phyloP scores from a whole-genome alignment of 352 stramenopile species.

The Globisporangium recalcitrans region DNA sequence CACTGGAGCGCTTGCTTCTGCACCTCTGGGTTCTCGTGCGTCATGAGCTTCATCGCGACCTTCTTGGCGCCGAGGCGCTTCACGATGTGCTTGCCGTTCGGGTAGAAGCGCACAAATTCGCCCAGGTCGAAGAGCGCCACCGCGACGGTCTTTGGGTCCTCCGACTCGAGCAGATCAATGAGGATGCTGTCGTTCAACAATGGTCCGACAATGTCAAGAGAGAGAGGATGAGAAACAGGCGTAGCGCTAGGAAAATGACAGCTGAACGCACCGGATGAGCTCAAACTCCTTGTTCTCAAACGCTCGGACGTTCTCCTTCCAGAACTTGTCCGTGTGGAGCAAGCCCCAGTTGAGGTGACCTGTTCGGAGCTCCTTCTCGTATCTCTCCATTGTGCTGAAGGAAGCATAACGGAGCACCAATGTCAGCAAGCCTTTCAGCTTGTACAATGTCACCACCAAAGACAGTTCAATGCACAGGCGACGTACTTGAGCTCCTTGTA shows the following conservation, averaged over 20 bases:
- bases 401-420: neutral
- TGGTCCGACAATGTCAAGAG: constrained; percentile 6
- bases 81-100: constrained; percentile 94
- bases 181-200: constrained; percentile 66
- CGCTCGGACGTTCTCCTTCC: constrained; percentile 96
- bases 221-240: neutral
- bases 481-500: constrained; percentile 88
- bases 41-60: constrained; percentile 96
- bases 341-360: constrained; percentile 94
- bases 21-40: constrained; percentile 94
- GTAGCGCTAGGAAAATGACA: neutral
- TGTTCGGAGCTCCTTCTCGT: constrained; percentile 94
- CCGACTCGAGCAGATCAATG: constrained; percentile 90
- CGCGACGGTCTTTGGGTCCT: constrained; percentile 91
- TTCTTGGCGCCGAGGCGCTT: constrained; percentile 96
- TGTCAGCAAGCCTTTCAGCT: neutral
- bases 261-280: constrained; percentile 60
- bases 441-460: neutral
- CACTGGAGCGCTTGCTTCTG: constrained; percentile 97
- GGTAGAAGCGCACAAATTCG: constrained; percentile 97
- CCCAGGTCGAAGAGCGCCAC: constrained; percentile 97
- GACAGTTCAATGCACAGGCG: neutral
- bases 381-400: constrained; percentile 93
- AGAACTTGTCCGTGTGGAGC: constrained; percentile 97
- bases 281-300: constrained; percentile 97